phyloP scores from a whole-genome alignment of 1,284 basidiomycete species.

The Boletus subluridellus region DNA sequence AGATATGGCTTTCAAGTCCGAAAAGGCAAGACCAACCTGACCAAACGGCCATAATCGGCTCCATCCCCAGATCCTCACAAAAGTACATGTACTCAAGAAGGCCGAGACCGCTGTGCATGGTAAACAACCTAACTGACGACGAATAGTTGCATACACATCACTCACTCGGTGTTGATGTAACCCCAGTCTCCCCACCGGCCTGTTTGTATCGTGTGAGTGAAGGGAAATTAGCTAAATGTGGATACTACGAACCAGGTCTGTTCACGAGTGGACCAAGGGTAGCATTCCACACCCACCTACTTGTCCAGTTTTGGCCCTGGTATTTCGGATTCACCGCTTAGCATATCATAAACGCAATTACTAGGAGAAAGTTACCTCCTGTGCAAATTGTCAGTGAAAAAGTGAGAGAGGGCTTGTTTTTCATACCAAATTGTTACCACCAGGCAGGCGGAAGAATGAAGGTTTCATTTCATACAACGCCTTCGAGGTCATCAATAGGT shows the following conservation, averaged over 20 bases:
- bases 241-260: background rate
- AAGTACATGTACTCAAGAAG: background rate
- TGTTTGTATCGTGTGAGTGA: background rate
- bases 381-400: background rate
- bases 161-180: background rate
- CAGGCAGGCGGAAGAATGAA: background rate
- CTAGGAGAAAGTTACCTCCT: background rate
- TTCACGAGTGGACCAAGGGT: background rate
- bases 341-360: background rate
- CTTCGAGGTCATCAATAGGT: background rate
- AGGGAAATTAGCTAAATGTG: background rate
- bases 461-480: background rate
- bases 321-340: background rate
- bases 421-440: background rate
- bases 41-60: background rate
- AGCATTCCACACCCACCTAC: background rate
- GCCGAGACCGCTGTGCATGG: background rate
- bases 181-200: background rate
- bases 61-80: background rate
- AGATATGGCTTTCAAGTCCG: background rate
- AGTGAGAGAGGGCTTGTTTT: background rate
- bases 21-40: background rate
- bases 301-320: background rate
- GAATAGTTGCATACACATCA: background rate
- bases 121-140: background rate